A percentile compares a stretch with the other conserved stretches of the same genome.
phyloP scores from a whole-genome alignment of 1,139 yeast species.

The Pichia sp. region DNA sequence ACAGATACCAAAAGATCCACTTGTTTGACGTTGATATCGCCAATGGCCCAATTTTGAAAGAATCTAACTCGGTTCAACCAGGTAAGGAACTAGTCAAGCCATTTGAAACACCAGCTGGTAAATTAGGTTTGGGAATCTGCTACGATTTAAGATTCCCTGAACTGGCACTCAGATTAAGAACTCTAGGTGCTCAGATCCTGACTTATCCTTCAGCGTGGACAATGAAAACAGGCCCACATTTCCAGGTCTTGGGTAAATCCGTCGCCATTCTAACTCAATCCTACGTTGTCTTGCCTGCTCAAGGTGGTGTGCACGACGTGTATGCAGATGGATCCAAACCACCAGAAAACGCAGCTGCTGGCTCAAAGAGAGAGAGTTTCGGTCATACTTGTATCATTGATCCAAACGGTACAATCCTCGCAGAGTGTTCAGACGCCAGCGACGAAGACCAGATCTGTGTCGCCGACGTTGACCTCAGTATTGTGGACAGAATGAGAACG shows the following conservation, averaged over 20 bases:
- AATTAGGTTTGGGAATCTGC: slow-evolving; percentile 67
- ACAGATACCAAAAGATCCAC: slow-evolving; percentile 82
- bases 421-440: slow-evolving; percentile 56
- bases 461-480: slow-evolving; percentile 67
- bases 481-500: slow-evolving; percentile 48
- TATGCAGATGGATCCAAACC: slow-evolving; percentile 35
- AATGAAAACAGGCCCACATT: slow-evolving; percentile 89
- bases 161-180: slow-evolving; percentile 60
- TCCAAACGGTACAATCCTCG: slow-evolving; percentile 86
- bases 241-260: slow-evolving; percentile 76
- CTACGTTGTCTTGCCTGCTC: slow-evolving; percentile 90
- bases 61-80: slow-evolving; percentile 79
- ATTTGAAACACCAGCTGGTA: slow-evolving; percentile 58
- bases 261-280: slow-evolving; percentile 89
- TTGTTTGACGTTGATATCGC: slow-evolving; percentile 84
- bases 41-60: slow-evolving; percentile 71
- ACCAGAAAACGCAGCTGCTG: slow-evolving; percentile 30
- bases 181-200: slow-evolving; percentile 73
- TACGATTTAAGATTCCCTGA: slow-evolving; percentile 93
- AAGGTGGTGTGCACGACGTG: slow-evolving; percentile 65
- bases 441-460: slow-evolving; percentile 45
- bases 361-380: slow-evolving; percentile 45
- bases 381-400: slow-evolving; percentile 86
- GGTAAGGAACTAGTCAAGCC: slow-evolving; percentile 60
- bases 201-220: slow-evolving; percentile 94